Conservation (phyloP, 148 eudicot species). For the Spergularia marina region DNA sequence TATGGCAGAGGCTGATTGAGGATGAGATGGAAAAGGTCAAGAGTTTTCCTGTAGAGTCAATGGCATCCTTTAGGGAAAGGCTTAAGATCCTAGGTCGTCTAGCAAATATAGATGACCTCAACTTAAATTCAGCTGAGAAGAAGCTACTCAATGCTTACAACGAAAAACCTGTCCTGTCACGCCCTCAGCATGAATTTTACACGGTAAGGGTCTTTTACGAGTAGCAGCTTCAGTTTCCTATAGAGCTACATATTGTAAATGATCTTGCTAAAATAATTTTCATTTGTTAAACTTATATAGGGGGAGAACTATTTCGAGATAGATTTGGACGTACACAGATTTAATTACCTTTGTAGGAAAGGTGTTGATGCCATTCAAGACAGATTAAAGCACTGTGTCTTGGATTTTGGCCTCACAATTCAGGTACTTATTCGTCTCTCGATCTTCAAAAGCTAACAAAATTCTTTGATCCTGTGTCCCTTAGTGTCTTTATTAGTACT, state of each 20-base stretch:
- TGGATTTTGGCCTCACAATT: slow-evolving; percentile 87
- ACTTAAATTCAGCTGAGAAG: slow-evolving; percentile 63
- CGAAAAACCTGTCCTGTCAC: slow-evolving; percentile 94
- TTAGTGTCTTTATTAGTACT: not conserved
- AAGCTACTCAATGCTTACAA: slow-evolving; percentile 85
- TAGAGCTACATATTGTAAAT: not conserved
- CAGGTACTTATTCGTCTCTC: slow-evolving; percentile 48
- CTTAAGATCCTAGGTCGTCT: slow-evolving; percentile 82
- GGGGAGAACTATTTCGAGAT: slow-evolving; percentile 91
- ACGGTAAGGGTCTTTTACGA: slow-evolving; percentile 38
- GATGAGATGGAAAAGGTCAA: slow-evolving; percentile 74
- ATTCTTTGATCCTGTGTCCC: not conserved
- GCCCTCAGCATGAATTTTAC: slow-evolving; percentile 92
- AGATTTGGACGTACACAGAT: slow-evolving; percentile 90
- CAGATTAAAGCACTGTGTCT: slow-evolving; percentile 62
- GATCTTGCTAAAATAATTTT: not conserved
- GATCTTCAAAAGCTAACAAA: not conserved
- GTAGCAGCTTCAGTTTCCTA: not conserved
- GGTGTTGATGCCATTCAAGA: slow-evolving; percentile 84
- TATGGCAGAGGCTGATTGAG: slow-evolving; percentile 60
- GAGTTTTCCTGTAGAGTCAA: slow-evolving; percentile 64
- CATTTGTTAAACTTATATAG: slow-evolving; percentile 31
- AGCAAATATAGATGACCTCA: slow-evolving; percentile 67
- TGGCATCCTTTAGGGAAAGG: slow-evolving; percentile 72
- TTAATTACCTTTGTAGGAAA: slow-evolving; percentile 80